Conservation (phyloP, 352 stramenopile species). For the Phytophthora macrochlamydospora region DNA sequence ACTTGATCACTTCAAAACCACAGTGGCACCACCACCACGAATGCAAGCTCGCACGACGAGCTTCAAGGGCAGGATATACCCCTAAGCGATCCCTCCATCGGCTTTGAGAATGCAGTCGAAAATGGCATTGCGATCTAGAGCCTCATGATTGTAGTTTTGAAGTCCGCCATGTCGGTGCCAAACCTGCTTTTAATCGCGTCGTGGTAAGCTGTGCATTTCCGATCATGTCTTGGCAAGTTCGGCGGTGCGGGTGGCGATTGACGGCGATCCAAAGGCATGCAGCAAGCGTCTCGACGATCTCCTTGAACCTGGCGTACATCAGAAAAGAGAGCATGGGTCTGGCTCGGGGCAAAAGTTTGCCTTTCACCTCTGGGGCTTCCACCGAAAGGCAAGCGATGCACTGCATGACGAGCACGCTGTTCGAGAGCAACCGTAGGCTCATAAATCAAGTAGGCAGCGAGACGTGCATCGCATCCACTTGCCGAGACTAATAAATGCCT, state of each 20-base stretch:
- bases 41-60: not conserved
- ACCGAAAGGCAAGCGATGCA: not conserved
- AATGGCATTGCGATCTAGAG: no score
- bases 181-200: not conserved
- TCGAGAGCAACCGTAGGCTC: not conserved
- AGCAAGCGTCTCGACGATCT: not conserved
- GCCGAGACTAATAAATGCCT: no score
- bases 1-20: not conserved
- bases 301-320: not conserved
- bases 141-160: no score
- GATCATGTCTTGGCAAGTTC: not conserved
- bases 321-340: not conserved
- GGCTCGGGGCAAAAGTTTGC: no score
- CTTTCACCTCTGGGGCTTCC: no score
- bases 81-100: no score
- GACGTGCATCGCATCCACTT: not conserved
- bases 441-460: not conserved
- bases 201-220: slow-evolving; percentile 3
- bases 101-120: no score
- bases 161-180: no score
- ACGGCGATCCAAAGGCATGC: not conserved
- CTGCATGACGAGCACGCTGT: not conserved
- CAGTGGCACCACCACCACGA: not conserved
- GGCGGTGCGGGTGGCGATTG: not conserved
- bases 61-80: not conserved